Evolutionary conservation across 495 filamentous ascomycete genomes (phyloP).

Genomic region (Neurospora sp.): DNA sequence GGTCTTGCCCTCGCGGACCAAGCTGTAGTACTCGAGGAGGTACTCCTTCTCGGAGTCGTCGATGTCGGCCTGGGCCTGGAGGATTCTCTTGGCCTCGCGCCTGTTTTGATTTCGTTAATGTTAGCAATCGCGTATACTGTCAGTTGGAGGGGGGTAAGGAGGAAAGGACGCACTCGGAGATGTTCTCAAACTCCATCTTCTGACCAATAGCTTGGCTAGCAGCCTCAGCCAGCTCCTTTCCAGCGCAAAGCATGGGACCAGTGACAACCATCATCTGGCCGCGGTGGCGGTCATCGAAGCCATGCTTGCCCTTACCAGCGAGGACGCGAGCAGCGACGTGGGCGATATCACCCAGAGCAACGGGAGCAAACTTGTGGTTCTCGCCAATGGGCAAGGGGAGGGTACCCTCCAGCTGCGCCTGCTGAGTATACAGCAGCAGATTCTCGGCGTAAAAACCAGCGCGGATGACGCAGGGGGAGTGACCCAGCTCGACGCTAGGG

Average conservation of each 20-base stretch:
- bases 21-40: conserved; percentile 47
- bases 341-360: conserved; percentile 41
- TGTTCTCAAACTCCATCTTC: conserved; percentile 43
- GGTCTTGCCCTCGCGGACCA: conserved; percentile 49
- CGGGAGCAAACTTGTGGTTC: conserved; percentile 43
- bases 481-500: conserved; percentile 24
- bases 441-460: conserved; percentile 50
- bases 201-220: conserved; percentile 39
- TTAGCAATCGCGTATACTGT: no score
- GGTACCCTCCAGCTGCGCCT: conserved; percentile 33
- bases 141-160: no score
- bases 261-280: conserved; percentile 47
- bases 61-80: conserved; percentile 29
- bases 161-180: conserved; percentile 31
- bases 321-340: conserved; percentile 42
- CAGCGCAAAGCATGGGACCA: conserved; percentile 43
- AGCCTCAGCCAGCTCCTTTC: conserved; percentile 40
- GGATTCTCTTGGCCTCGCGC: conserved; percentile 36
- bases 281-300: conserved; percentile 44
- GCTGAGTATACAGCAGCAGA: conserved; percentile 38
- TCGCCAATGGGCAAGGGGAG: conserved; percentile 42
- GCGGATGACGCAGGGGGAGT: conserved; percentile 41
- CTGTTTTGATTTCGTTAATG: conserved; percentile 13
- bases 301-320: conserved; percentile 41
- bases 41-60: conserved; percentile 43